Conservation (phyloP, 78 protist genomes). For the Goniomonas avonlea region DNA sequence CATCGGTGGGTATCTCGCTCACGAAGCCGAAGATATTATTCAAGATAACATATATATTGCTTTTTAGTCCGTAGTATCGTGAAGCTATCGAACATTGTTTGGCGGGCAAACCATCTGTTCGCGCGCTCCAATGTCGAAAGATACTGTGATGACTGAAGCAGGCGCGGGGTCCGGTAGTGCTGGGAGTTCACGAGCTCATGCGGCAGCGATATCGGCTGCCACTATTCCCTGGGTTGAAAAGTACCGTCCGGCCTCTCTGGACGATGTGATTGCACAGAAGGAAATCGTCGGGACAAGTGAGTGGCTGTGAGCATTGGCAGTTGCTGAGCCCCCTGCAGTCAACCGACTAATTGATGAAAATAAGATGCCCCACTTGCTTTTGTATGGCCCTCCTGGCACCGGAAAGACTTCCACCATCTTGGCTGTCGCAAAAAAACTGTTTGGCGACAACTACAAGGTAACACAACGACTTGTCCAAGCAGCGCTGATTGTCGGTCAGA, state of each 20-base stretch:
- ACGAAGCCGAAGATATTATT: no score
- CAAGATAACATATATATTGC: no score
- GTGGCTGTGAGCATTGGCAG: not conserved
- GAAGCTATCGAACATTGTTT: no score
- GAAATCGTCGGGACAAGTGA: slow-evolving; percentile 6
- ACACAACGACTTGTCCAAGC: not conserved
- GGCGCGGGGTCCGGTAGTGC: no score
- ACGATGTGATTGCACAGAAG: slow-evolving; percentile 3
- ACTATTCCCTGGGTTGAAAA: slow-evolving; percentile 11
- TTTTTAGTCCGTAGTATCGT: no score
- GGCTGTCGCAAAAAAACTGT: slow-evolving; percentile 83
- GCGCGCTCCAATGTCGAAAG: no score
- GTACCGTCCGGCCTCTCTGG: slow-evolving; percentile 6
- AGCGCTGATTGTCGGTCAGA: not conserved
- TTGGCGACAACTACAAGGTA: slow-evolving; percentile 51
- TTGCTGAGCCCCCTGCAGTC: slow-evolving; percentile 10
- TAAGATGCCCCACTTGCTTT: slow-evolving; percentile 80
- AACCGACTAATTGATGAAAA: slow-evolving; percentile 34
- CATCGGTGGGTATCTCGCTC: no score
- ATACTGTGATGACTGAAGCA: no score
- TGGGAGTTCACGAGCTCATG: no score
- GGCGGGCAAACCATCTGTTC: no score
- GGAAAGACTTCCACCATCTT: slow-evolving; percentile 97
- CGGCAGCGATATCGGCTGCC: not conserved
- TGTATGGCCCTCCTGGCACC: slow-evolving; percentile 98